Base-by-base conservation (phyloP, 2,329 filamentous ascomycete genomes). In the Aspergillus niger region DNA sequence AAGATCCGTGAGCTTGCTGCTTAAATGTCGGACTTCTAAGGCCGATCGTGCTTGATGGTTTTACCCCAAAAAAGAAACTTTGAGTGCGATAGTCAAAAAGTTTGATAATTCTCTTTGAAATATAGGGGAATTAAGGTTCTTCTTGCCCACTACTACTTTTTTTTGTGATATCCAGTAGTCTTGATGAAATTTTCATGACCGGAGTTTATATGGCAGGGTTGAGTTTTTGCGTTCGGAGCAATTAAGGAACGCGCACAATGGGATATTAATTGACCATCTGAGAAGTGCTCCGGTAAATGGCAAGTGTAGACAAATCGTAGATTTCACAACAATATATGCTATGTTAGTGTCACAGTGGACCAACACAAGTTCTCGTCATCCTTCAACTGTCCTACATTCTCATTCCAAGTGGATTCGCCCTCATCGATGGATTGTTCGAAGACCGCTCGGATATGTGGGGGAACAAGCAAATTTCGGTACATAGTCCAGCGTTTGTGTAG, bases 1-100 rank as follows among this genome's bases (percentile, higher is more conserved):
- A 96, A 91, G 87, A 99, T 99, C 84, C 88, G 90, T 78, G 85
- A 90, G 82, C 85, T 97, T 65, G 76, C 78, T 65, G 74, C 74
- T 69, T 80, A 78, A 76, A 70, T 69, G 67, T 48, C 50, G 59
- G 49, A 17, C 28, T 59, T 53, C 52, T 53, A 52, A 57, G 58
- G 56, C 63, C 63, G 48, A 55, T 68, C 63, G 63, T 69, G 61
- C 66, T 65, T 68, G 52, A 67, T 63, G 55, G 32, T 52, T 57
- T 65, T 51, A 57, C 55, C 32, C 11, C 13, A 36, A 36, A 32
- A 36, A 36, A 13, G 32, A 36, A 36, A 36, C 32, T 36, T 5
- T 68, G 61, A 65, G 66, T 65, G 63, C 65, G 68, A 64, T 70
- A 70, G 65, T 68, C 62, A 65, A 60, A 63, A 67, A 66, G 65